Evolutionary conservation across 1,284 basidiomycete species (phyloP).

Genomic region (Xerocomus minutiporus): DNA sequence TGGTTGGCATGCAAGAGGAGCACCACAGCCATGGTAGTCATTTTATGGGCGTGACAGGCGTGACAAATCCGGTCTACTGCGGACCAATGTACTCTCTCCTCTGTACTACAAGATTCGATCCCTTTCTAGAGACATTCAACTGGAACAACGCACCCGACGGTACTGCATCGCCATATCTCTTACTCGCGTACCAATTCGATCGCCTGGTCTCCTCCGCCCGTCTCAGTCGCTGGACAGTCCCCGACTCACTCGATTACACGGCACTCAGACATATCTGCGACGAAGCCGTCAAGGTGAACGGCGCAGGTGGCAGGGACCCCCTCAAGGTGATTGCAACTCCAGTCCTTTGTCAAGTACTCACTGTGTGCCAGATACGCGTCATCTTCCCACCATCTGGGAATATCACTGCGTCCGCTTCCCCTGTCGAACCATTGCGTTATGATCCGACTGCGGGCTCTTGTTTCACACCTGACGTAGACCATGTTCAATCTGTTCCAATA

Average conservation of each 20-base stretch:
- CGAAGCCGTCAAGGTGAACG: slow-evolving; percentile 36
- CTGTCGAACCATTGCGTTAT: slow-evolving; percentile 35
- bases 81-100: slow-evolving; percentile 17
- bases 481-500: slow-evolving; percentile 28
- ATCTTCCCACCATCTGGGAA: slow-evolving; percentile 43
- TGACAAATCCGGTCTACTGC: slow-evolving; percentile 9
- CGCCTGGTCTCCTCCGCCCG: slow-evolving; percentile 49
- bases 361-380: slow-evolving; percentile 50
- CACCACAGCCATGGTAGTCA: slow-evolving; percentile 4
- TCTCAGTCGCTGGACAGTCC: slow-evolving; percentile 47
- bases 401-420: slow-evolving; percentile 41
- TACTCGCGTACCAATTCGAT: slow-evolving; percentile 55
- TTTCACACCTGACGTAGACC: slow-evolving; percentile 35
- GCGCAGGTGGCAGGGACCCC: slow-evolving; percentile 21
- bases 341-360: not conserved
- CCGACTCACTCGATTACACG: slow-evolving; percentile 36
- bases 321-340: slow-evolving; percentile 33
- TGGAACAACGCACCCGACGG: slow-evolving; percentile 58
- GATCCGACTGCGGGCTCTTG: slow-evolving; percentile 44
- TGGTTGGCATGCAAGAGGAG: slow-evolving; percentile 30
- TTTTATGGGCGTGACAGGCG: slow-evolving; percentile 26
- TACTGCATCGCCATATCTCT: slow-evolving; percentile 49
- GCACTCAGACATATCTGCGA: slow-evolving; percentile 42
- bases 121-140: slow-evolving; percentile 36
- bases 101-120: slow-evolving; percentile 47